Evolutionary conservation across 805 yeast genomes (phyloP).

Genomic region (Ogataea saltuana): DNA sequence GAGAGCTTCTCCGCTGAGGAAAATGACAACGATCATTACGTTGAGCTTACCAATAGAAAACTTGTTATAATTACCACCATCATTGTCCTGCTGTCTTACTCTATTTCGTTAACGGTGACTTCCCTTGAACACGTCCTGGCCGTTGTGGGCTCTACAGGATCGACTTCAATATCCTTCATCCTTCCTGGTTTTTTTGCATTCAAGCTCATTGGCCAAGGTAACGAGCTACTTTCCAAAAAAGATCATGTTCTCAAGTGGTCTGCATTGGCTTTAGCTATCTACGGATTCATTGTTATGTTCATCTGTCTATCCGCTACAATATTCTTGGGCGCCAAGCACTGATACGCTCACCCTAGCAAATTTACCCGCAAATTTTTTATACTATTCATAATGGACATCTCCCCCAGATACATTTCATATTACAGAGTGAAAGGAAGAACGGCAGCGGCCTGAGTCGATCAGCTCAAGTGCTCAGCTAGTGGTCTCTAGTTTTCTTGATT

Average conservation of each 20-base stretch:
- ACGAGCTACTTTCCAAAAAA: constrained; percentile 16
- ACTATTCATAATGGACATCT: constrained; percentile 5
- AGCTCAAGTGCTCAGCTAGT: not conserved
- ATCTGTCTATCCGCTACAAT: constrained; percentile 51
- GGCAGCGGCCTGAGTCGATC: not conserved
- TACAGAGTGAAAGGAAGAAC: constrained; percentile 6
- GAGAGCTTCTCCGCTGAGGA: constrained; percentile 19
- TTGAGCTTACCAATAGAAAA: constrained; percentile 29
- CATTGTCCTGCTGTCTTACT: constrained; percentile 55
- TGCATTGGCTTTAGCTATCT: constrained; percentile 57
- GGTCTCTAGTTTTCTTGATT: constrained; percentile 13
- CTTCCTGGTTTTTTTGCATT: constrained; percentile 87
- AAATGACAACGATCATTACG: constrained; percentile 22
- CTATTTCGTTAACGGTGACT: constrained; percentile 61
- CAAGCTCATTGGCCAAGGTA: constrained; percentile 59
- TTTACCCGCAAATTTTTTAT: not conserved
- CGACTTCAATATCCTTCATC: constrained; percentile 87
- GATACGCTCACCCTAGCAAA: not conserved
- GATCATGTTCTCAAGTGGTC: constrained; percentile 42
- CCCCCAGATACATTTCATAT: constrained; percentile 12
- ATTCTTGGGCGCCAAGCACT: constrained; percentile 36
- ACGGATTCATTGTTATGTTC: constrained; percentile 73
- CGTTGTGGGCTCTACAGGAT: constrained; percentile 90
- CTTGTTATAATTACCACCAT: constrained; percentile 42
- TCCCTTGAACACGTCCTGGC: constrained; percentile 84